These are phyloP conservation scores for Meyerozyma smithsonii DNA, from an alignment of 1,139 yeast genomes.

Conservation along the genomic window DNA sequence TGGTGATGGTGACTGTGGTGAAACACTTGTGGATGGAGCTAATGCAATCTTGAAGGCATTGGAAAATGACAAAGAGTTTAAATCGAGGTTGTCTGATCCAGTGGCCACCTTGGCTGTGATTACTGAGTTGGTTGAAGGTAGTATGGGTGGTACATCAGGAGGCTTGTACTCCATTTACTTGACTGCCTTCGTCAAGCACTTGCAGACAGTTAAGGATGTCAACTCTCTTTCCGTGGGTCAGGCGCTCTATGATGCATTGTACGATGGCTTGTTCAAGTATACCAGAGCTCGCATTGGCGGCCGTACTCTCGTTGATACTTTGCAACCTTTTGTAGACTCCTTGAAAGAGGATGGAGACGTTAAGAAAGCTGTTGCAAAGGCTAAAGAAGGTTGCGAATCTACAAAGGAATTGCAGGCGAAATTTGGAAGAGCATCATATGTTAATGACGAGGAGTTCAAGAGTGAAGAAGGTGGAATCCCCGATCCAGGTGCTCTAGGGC, in stretches of 20 bases:
- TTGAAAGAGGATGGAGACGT: conserved; percentile 49
- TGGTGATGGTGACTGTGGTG: conserved; percentile 98
- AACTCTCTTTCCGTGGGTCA: conserved; percentile 17
- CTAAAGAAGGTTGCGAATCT: conserved; percentile 67
- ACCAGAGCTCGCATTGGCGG: conserved; percentile 91
- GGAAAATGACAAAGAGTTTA: conserved; percentile 29
- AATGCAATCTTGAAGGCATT: conserved; percentile 59
- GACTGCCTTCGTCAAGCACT: conserved; percentile 49
- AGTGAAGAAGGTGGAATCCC: conserved; percentile 60
- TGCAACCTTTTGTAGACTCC: conserved; percentile 77
- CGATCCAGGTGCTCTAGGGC: conserved; percentile 91
- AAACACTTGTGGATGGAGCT: conserved; percentile 80
- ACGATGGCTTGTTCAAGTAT: conserved; percentile 63
- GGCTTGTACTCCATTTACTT: conserved; percentile 84
- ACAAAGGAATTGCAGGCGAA: conserved; percentile 76
- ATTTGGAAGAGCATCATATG: conserved; percentile 93
- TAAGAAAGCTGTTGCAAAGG: conserved; percentile 59
- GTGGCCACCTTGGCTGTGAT: conserved; percentile 43
- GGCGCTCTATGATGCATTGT: conserved; percentile 37
- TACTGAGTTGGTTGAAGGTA: conserved; percentile 70
- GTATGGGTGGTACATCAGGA: conserved; percentile 97
- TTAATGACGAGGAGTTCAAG: conserved; percentile 52
- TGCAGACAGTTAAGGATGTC: conserved; percentile 28
- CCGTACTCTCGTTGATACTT: conserved; percentile 80
- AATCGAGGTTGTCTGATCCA: conserved; percentile 48